These are phyloP conservation scores for Pleurozium schreberi DNA, from an alignment of 225 moss, liverwort and hornwort genomes.

Conservation along the genomic window DNA sequence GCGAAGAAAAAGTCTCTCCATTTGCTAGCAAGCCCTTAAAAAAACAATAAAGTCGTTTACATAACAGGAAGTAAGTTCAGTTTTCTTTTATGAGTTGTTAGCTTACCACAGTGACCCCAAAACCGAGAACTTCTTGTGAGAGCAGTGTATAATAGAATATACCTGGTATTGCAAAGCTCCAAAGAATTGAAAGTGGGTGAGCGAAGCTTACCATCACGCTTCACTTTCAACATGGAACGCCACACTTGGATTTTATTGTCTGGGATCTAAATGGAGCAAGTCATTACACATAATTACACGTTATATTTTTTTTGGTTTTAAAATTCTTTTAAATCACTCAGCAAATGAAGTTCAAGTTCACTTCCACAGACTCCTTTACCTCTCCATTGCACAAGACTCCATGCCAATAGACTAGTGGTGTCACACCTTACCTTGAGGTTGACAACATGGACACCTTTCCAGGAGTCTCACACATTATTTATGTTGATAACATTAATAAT, in stretches of 20 bases:
- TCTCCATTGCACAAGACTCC: not conserved
- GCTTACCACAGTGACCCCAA: not conserved
- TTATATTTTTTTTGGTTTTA: too few species aligned
- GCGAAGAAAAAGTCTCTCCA: not conserved
- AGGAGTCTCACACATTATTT: too few species aligned
- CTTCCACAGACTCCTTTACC: not conserved
- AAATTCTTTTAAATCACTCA: too few species aligned
- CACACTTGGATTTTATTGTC: constrained; percentile 30
- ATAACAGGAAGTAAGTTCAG: not conserved
- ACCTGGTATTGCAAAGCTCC: constrained; percentile 39
- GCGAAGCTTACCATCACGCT: not conserved
- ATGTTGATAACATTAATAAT: too few species aligned
- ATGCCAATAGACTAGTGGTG: too few species aligned
- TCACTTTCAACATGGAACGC: constrained; percentile 29
- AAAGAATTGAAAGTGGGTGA: constrained; percentile 10
- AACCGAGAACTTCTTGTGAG: not conserved
- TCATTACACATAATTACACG: not conserved
- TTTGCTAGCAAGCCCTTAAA: not conserved
- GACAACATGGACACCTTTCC: constrained; percentile 40
- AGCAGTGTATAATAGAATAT: not conserved
- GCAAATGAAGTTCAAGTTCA: not conserved
- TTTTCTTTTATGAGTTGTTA: not conserved
- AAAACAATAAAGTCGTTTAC: not conserved
- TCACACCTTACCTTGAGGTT: constrained; percentile 10
- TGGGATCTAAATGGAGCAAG: constrained; percentile 14